These are phyloP conservation scores for Sphagnum tenellum DNA, from an alignment of 225 moss, liverwort and hornwort species.

Conservation along the genomic window DNA sequence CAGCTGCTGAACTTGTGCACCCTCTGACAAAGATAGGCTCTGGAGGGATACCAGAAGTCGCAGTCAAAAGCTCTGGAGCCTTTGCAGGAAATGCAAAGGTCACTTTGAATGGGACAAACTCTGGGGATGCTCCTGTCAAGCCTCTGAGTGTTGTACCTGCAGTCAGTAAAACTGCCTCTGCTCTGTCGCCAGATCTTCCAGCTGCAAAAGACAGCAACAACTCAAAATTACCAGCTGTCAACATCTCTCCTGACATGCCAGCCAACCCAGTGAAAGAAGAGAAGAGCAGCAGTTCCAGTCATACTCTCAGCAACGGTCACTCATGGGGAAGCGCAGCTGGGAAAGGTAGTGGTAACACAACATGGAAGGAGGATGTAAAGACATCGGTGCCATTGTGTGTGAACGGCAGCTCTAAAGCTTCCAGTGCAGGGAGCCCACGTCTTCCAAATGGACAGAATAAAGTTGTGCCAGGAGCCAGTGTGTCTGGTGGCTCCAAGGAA, in stretches of 20 bases:
- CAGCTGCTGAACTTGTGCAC: slow-evolving; percentile 64
- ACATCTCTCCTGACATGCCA: slow-evolving; percentile 29
- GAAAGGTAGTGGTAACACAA: slow-evolving; percentile 32
- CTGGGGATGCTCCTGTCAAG: slow-evolving; percentile 44
- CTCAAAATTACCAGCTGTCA: slow-evolving; percentile 19
- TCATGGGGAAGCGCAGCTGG: slow-evolving; percentile 58
- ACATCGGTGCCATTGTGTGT: slow-evolving; percentile 31
- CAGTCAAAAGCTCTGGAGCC: slow-evolving; percentile 68
- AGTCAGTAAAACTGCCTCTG: slow-evolving; percentile 13
- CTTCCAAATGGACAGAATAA: slow-evolving; percentile 27
- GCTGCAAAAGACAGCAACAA: slow-evolving; percentile 29
- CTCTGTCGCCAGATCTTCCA: slow-evolving; percentile 15
- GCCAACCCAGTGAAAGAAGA: slow-evolving; percentile 62
- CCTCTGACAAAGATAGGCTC: slow-evolving; percentile 53
- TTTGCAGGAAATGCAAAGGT: slow-evolving; percentile 60
- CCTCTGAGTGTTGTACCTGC: slow-evolving; percentile 9
- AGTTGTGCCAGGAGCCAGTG: slow-evolving; percentile 37
- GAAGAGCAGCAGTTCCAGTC: slow-evolving; percentile 61
- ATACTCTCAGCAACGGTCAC: slow-evolving; percentile 74
- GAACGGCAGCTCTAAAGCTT: slow-evolving; percentile 25
- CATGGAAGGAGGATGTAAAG: slow-evolving; percentile 84
- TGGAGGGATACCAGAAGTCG: slow-evolving; percentile 49
- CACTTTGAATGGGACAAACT: slow-evolving; percentile 40
- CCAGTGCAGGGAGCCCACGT: slow-evolving; percentile 28
- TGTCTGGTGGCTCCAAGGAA: slow-evolving; percentile 61